phyloP scores from a whole-genome alignment of 768 basidiomycete species.

The Rhodotorula diobovata region DNA sequence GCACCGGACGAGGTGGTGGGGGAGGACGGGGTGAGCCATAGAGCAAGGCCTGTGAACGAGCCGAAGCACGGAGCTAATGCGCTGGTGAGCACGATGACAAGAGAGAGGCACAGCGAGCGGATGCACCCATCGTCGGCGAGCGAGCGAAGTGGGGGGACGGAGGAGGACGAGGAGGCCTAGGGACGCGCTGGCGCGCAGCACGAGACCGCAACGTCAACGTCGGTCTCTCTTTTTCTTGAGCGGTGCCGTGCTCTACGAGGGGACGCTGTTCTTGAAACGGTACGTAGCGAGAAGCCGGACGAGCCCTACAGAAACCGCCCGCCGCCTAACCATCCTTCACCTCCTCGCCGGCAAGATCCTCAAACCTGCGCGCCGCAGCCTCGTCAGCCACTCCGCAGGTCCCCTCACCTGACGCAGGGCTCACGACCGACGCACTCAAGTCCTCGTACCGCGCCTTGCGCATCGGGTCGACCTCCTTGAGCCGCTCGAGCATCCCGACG shows the following conservation, averaged over 20 bases:
- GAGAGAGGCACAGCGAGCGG: accelerated
- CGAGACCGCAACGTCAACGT: no score
- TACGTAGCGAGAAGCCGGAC: no score
- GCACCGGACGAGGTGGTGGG: background rate
- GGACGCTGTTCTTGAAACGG: no score
- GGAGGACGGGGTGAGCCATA: slow-evolving; percentile 10
- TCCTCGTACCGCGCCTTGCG: slow-evolving; percentile 61
- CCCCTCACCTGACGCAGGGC: no score
- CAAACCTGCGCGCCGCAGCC: background rate
- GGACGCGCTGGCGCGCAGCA: no score
- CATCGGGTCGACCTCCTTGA: slow-evolving; percentile 59
- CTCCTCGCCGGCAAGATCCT: slow-evolving; percentile 10
- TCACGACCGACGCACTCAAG: slow-evolving; percentile 27
- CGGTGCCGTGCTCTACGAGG: no score
- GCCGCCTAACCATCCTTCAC: background rate
- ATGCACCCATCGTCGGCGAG: background rate
- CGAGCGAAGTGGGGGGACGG: no score
- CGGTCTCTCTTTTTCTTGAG: no score
- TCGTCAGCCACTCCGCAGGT: background rate
- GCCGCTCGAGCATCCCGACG: slow-evolving; percentile 52
- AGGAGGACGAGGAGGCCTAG: background rate
- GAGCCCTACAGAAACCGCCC: background rate
- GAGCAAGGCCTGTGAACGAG: slow-evolving; percentile 20
- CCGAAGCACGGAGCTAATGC: background rate
- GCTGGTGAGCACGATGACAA: background rate